Evolutionary conservation across 306 rosid genomes (phyloP), one percentile per base, ranked within the genome.

Genomic region (Ammopiptanthus mongolicus): DNA sequence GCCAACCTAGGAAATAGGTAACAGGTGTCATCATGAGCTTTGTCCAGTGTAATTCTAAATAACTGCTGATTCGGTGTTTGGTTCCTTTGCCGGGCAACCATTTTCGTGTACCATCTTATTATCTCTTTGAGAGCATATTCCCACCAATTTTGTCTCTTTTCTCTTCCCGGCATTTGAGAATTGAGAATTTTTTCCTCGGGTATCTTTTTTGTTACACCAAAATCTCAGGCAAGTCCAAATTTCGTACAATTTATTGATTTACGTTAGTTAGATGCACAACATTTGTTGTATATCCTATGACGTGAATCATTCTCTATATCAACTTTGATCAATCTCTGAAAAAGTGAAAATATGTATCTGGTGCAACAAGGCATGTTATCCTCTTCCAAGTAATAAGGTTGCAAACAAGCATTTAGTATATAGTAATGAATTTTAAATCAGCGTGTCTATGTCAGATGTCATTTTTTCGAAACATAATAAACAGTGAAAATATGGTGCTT

Each of bases 1-100:
- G 53, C 36, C 50, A 62, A 21, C 70, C 84, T 74, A 81, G 46
- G 69, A 77, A 74, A 74, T 67, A 80, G 84, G 77, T 31, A 25
- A 57, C 15, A 29, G 55, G 65, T 70, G 69, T 63, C 78, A 64
- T 36, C 18, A 57, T 57, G 21, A 34, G 48, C 8, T 57, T 14
- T 65, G n/a, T 44, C 17, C 59, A 48, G 17, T 59, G 47, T 50
- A n/a, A n/a, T n/a, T n/a, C n/a, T n/a, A n/a, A n/a, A n/a, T n/a
- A n/a, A n/a, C n/a, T n/a, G n/a, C n/a, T 44, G 57, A 5, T 28
- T 17, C 36, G 37, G 11, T 48, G 36, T 0, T 28, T 37, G 25
- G 31, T 74, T 31, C 42, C 33, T 9, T 9, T 50, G 50, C 81
- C 67, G 77, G 69, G 75, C 12, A 17, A 69, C 75, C 78, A 61